These are phyloP conservation scores for Blastocystis sp. DNA, from an alignment of 352 stramenopile species.

Conservation along the genomic window DNA sequence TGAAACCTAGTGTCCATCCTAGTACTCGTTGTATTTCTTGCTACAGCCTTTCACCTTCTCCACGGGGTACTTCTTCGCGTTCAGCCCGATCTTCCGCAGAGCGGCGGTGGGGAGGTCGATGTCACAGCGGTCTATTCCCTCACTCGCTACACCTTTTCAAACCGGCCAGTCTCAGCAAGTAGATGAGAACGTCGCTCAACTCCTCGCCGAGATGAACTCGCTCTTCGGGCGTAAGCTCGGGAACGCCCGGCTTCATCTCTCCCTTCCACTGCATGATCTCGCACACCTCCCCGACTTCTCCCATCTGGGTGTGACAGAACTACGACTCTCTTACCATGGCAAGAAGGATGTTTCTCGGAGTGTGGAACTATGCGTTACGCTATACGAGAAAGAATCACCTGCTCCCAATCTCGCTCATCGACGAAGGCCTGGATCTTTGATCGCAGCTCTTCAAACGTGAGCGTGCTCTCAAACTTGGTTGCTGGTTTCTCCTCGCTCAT, in stretches of 20 bases:
- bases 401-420: conserved; percentile 80
- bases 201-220: conserved; percentile 90
- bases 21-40: conserved; percentile 76
- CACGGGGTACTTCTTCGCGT: conserved; percentile 84
- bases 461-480: background rate
- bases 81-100: conserved; percentile 89
- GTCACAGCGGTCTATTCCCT: conserved; percentile 81
- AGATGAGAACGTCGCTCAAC: conserved; percentile 94
- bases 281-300: conserved; percentile 91
- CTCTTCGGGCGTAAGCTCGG: conserved; percentile 83
- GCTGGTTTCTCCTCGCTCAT: conserved; percentile 29
- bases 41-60: conserved; percentile 75
- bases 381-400: conserved; percentile 35
- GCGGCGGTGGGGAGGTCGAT: conserved; percentile 86
- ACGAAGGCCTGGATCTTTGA: conserved; percentile 78
- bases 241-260: conserved; percentile 78
- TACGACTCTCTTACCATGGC: conserved; percentile 81
- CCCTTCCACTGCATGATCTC: conserved; percentile 93
- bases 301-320: conserved; percentile 73
- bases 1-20: background rate
- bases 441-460: conserved; percentile 76
- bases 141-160: background rate
- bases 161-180: conserved; percentile 89
- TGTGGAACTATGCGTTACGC: conserved; percentile 79
- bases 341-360: conserved; percentile 89